phyloP scores from a whole-genome alignment of 768 basidiomycete genomes.

The Lanmaoa rubissima region DNA sequence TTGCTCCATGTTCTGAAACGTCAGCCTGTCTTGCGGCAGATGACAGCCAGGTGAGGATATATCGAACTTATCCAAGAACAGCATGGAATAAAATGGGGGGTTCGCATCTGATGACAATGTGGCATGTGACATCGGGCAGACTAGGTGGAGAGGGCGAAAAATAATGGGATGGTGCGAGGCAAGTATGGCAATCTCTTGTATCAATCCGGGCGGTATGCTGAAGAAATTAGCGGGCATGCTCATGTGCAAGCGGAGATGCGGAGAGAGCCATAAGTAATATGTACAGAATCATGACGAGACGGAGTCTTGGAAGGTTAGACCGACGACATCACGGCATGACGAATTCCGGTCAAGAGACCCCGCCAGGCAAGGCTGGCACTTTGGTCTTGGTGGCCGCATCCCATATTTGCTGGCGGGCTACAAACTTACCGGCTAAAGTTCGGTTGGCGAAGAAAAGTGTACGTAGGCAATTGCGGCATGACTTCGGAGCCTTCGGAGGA shows the following conservation, averaged over 20 bases:
- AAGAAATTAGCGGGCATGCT: slow-evolving; percentile 36
- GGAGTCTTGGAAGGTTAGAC: slow-evolving; percentile 31
- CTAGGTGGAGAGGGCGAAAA: slow-evolving; percentile 31
- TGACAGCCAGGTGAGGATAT: slow-evolving; percentile 40
- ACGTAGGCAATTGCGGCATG: slow-evolving; percentile 21
- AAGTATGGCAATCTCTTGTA: slow-evolving; percentile 37
- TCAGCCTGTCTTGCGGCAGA: slow-evolving; percentile 27
- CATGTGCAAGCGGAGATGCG: slow-evolving; percentile 13
- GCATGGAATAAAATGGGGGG: slow-evolving; percentile 35
- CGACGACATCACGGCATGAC: slow-evolving; percentile 27
- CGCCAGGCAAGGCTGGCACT: neutral
- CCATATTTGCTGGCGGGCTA: slow-evolving; percentile 3
- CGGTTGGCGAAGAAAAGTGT: slow-evolving; percentile 10
- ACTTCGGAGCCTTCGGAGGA: slow-evolving; percentile 18
- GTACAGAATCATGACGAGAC: slow-evolving; percentile 24
- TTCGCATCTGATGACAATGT: slow-evolving; percentile 23
- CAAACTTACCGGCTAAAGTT: slow-evolving; percentile 16
- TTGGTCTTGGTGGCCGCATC: neutral
- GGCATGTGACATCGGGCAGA: slow-evolving; percentile 34
- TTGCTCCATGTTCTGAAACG: slow-evolving; percentile 34
- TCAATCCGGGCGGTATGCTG: slow-evolving; percentile 32
- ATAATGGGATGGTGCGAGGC: slow-evolving; percentile 37
- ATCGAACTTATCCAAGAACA: slow-evolving; percentile 53
- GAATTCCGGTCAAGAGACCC: too few relatives aligned
- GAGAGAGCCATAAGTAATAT: slow-evolving; percentile 22